Evolutionary conservation across 176 grass and related monocot genomes (phyloP), one percentile per base, ranked within the genome.

Genomic region (Avena eriantha): DNA sequence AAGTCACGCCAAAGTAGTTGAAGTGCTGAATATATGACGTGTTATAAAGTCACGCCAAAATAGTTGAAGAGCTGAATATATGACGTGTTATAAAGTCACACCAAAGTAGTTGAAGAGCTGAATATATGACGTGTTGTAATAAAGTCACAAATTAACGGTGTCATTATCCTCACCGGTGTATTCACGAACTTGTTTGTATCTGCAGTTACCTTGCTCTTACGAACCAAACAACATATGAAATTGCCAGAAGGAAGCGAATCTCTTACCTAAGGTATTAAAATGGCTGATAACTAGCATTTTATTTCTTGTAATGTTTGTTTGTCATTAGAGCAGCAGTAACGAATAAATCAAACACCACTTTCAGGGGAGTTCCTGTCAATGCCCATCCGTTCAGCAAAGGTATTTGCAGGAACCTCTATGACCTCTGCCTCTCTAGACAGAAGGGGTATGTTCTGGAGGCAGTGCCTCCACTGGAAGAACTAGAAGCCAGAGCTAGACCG

Each of bases 181-280:
- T 76, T 84, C 45, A 64, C 4, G 19, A 77, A 26, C 26, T 87
- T 58, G 21, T 69, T 43, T 68, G 8, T 65, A 1, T 54, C 23
- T 85, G 39, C 82, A 96, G 97, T 58, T 98, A 98, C 80, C 87
- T 99, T 85, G 87, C 82, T 36, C 85, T 96, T 88, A 96, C 97
- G 80, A 99, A 99, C 74, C 97, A 96, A 87, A 99, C 97, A 49
- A 99, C 92, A 31, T 96, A 94, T 18, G 94, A 96, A 79, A 88
- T 94, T 78, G 94, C 92, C n/a, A 96, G 97, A 80, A 90, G 92
- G 73, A 91, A 73, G 61, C 90, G 92, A 15, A 92, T 96, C 80
- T 77, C 70, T 17, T 99, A 99, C 80, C 29, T 96, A 82, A 99
- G 97, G 97, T 99, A 94, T 76, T 77, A 81, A n/a, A 21, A 76